These are phyloP conservation scores for Cercospora berteroae DNA, from an alignment of 2,329 filamentous ascomycete genomes.

Conservation along the genomic window DNA sequence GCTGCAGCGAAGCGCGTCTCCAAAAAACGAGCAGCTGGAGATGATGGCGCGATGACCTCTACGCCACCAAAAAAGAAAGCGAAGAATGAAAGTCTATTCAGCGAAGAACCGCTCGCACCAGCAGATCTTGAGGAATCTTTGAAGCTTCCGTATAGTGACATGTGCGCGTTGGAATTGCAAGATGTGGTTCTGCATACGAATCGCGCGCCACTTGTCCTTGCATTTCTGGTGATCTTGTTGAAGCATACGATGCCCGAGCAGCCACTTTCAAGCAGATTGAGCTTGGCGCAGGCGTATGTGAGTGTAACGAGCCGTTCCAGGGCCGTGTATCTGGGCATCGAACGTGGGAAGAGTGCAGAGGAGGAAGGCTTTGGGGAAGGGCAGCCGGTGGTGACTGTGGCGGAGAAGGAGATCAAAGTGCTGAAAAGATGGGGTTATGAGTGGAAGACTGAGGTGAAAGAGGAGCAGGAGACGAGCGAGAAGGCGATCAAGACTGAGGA, in stretches of 20 bases:
- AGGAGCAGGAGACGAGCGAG: constrained; percentile 32
- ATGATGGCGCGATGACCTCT: constrained; percentile 29
- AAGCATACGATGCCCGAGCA: constrained; percentile 83
- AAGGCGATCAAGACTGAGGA: constrained; percentile 29
- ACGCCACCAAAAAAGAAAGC: constrained; percentile 42
- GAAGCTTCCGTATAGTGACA: constrained; percentile 54
- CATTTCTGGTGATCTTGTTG: constrained; percentile 71
- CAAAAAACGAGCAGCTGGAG: constrained; percentile 53
- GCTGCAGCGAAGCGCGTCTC: constrained; percentile 56
- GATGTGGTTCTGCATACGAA: constrained; percentile 67
- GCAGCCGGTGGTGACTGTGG: constrained; percentile 68
- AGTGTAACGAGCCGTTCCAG: constrained; percentile 77
- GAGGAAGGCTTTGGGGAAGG: constrained; percentile 72
- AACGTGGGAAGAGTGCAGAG: constrained; percentile 62
- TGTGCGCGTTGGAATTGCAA: constrained; percentile 60
- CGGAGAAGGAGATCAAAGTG: constrained; percentile 72
- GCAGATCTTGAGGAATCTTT: constrained; percentile 64
- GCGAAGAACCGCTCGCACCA: constrained; percentile 40
- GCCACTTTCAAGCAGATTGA: constrained; percentile 77
- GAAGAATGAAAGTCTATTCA: constrained; percentile 31
- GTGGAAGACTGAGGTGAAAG: constrained; percentile 44
- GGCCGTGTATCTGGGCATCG: constrained; percentile 71
- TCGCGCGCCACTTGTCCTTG: constrained; percentile 75
- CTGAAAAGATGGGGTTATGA: constrained; percentile 76
- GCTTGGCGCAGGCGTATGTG: constrained; percentile 78